phyloP scores from a whole-genome alignment of 345 rosid genomes.

The Salix koriyanagi region DNA sequence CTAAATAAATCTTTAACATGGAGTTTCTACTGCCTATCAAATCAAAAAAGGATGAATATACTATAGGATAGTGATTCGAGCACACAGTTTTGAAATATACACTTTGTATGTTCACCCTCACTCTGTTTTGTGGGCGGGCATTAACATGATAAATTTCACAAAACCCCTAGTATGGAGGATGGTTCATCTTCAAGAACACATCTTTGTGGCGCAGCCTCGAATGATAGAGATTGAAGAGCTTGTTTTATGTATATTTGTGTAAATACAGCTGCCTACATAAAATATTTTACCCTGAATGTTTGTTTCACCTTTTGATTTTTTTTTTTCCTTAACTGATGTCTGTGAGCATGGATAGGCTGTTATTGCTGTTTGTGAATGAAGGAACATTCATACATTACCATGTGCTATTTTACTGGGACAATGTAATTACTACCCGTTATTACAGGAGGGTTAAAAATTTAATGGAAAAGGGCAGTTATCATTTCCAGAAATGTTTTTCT shows the following conservation, averaged over 20 bases:
- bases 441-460: not conserved
- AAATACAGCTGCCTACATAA: not conserved
- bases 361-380: not conserved
- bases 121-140: not conserved
- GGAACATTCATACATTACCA: not conserved
- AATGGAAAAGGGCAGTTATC: not conserved
- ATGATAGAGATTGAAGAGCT: not conserved
- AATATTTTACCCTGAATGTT: not conserved
- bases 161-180: not conserved
- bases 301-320: not conserved
- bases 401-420: not conserved
- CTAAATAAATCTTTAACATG: conserved; percentile 16
- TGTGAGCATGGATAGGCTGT: not conserved
- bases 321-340: not conserved
- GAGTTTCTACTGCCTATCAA: not conserved
- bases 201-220: not conserved
- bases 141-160: not conserved
- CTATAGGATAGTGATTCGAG: not conserved
- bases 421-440: too few species aligned
- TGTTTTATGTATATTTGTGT: not conserved
- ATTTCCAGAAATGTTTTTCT: too few species aligned
- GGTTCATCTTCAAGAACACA: not conserved
- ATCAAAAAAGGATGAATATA: not conserved
- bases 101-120: not conserved
- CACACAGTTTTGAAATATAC: not conserved